A percentile compares a stretch with the other conserved stretches of the same genome.
phyloP scores from a whole-genome alignment of 371 early-diverging fungal genomes.

The Mortierella sp. region DNA sequence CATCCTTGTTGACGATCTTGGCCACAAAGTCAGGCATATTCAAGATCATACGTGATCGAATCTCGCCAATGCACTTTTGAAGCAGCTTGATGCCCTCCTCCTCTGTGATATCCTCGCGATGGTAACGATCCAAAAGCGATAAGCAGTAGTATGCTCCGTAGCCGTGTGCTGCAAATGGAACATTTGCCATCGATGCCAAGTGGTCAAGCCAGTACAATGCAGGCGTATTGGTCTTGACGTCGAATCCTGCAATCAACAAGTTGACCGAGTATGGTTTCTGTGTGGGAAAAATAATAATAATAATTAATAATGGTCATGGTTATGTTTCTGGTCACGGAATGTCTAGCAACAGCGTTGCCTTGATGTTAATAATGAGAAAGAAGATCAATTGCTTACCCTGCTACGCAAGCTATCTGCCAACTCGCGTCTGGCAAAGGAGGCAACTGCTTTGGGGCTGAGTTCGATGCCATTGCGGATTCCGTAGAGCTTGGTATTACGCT shows the following conservation, averaged over 20 bases:
- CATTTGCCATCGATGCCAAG: slow-evolving; percentile 82
- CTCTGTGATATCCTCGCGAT: slow-evolving; percentile 83
- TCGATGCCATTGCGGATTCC: slow-evolving; percentile 86
- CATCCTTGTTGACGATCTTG: slow-evolving; percentile 89
- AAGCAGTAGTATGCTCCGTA: slow-evolving; percentile 93
- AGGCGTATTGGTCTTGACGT: slow-evolving; percentile 78
- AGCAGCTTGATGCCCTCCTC: slow-evolving; percentile 88
- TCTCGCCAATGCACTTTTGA: slow-evolving; percentile 87
- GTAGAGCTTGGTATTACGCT: slow-evolving; percentile 93
- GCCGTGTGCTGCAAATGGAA: slow-evolving; percentile 95
- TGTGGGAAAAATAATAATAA: slow-evolving; percentile 4
- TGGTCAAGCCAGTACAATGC: slow-evolving; percentile 96
- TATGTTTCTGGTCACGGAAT: too few relatives aligned
- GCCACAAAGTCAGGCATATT: slow-evolving; percentile 87
- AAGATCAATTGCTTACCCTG: slow-evolving; percentile 69
- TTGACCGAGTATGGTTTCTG: slow-evolving; percentile 93
- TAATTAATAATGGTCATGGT: too few relatives aligned
- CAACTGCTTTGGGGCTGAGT: slow-evolving; percentile 84
- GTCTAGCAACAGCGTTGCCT: too few relatives aligned
- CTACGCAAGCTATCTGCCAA: slow-evolving; percentile 90
- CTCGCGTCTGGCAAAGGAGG: slow-evolving; percentile 88
- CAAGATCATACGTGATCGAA: slow-evolving; percentile 89
- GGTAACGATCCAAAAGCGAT: slow-evolving; percentile 95
- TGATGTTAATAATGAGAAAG: not conserved
- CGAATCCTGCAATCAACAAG: slow-evolving; percentile 89